Evolutionary conservation across 805 yeast species (phyloP), one percentile per base, ranked within the genome.

Genomic region (Metschnikowia noctiluminum): DNA sequence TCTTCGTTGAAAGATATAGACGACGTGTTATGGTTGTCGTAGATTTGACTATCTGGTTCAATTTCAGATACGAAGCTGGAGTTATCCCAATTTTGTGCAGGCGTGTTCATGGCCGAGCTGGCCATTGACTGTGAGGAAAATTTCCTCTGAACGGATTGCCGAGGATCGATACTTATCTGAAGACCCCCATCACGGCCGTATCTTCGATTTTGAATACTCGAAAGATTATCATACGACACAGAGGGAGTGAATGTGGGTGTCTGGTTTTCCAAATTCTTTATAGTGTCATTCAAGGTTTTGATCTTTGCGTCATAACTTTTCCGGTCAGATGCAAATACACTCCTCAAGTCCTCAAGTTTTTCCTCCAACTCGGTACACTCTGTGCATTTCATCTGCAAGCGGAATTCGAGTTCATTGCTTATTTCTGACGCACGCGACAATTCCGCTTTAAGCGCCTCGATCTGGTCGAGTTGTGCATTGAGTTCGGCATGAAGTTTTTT

Each of bases 1-100:
- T 52, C 55, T 70, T 54, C 79, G 81, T 7, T 80, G 81, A 45
- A 77, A 55, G 39, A 64, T 66, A 40, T 76, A 2, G 50, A 42
- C 21, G 50, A 46, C 4, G 32, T 11, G 26, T 46, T 43, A 12
- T 38, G 41, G 21, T 46, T 42, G n/a, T 48, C 54, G 34, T 45
- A 48, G 13, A 39, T 35, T 12, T 13, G 16, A 30, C 27, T 34
- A 6, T 47, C 50, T 16, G 30, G 43, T 9, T 34, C 43, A 14
- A 2, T 34, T 6, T 42, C 50, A 7, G 42, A 37, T 7, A 28
- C 31, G 28, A 47, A 47, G 37, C 47, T 71, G 28, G 57, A 58
- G 27, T 59, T 50, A 35, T 48, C 51, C 51, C 52, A 51, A 14
- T 1, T 35, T 13, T 50, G 51, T 1, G 37, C 49, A 35, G 50